Evolutionary conservation across 495 filamentous ascomycete species (phyloP), one percentile per base, ranked within the genome.

Genomic region (Echria macrotheca): DNA sequence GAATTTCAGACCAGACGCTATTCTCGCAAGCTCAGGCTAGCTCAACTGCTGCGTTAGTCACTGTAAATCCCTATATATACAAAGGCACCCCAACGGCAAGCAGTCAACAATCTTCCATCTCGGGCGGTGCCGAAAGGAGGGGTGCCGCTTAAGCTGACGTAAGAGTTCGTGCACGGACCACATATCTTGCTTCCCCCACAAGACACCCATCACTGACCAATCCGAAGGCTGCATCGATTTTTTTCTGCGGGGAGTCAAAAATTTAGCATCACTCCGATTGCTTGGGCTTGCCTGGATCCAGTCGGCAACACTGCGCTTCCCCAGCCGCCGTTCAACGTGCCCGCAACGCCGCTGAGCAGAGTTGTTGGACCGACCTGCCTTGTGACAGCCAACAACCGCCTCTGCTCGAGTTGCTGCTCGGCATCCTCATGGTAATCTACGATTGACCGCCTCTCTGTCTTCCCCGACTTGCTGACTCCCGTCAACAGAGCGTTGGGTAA

Each of bases 241-340:
- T 64, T 56, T 56, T 56, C 53, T 53, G 59, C 59, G 59, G 59
- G 61, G 61, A 49, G 49, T 55, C 44, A 58, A 65, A 64, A 65
- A 50, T 58, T 63, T 58, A 52, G 57, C 61, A 53, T 60, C 57
- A 38, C 48, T 46, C 47, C 42, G 14, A 8, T 8, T 46, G 37
- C 14, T 40, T n/a, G 17, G 38, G 5, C 15, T 4, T 6, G n/a
- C 18, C 17, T 5, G 17, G 17, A 21, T 17, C 22, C 38, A 15
- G 38, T 25, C 38, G 38, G 38, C 38, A 17, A 41, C 22, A 32
- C 42, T 32, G 42, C 25, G 19, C 46, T 24, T 26, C 46, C 35
- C 26, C 17, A 41, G 38, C 38, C 38, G 22, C 5, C 19, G 38
- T n/a, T 36, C 40, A 26, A 33, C 31, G 18, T 41, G 39, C 21